Evolutionary conservation across 768 basidiomycete genomes (phyloP).

Genomic region (Russula lepida): DNA sequence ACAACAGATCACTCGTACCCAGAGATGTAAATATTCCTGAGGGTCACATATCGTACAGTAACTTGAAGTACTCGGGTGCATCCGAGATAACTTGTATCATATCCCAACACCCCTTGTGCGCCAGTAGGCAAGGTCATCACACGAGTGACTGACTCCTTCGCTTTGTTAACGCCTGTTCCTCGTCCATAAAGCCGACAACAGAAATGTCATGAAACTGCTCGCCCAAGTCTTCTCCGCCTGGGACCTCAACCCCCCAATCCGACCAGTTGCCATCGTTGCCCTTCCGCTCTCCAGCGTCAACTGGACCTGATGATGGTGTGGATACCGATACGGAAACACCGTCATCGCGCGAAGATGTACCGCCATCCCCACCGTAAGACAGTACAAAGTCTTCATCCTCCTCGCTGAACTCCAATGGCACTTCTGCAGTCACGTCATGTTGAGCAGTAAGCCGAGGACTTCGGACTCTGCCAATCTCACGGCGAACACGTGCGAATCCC

Average conservation of each 20-base stretch:
- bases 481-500: constrained; percentile 48
- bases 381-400: constrained; percentile 54
- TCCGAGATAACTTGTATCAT: background rate
- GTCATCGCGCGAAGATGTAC: constrained; percentile 23
- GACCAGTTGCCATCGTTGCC: constrained; percentile 23
- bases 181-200: constrained; percentile 30
- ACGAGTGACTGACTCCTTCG: constrained; percentile 5
- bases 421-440: constrained; percentile 26
- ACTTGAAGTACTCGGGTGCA: too few species aligned
- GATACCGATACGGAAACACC: constrained; percentile 30
- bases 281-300: constrained; percentile 24
- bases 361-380: constrained; percentile 17
- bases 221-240: constrained; percentile 28
- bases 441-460: constrained; percentile 34
- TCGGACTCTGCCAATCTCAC: constrained; percentile 47
- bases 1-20: background rate
- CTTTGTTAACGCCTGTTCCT: constrained; percentile 26
- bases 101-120: background rate
- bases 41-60: background rate
- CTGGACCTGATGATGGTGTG: constrained; percentile 34
- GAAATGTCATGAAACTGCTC: constrained; percentile 33
- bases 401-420: constrained; percentile 55
- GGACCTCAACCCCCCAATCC: constrained; percentile 28
- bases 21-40: background rate
- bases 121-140: background rate